A percentile compares a stretch with the other conserved stretches of the same genome.
phyloP scores from a whole-genome alignment of 1,139 yeast species.

The Hemisphaericaspora subhashii region DNA sequence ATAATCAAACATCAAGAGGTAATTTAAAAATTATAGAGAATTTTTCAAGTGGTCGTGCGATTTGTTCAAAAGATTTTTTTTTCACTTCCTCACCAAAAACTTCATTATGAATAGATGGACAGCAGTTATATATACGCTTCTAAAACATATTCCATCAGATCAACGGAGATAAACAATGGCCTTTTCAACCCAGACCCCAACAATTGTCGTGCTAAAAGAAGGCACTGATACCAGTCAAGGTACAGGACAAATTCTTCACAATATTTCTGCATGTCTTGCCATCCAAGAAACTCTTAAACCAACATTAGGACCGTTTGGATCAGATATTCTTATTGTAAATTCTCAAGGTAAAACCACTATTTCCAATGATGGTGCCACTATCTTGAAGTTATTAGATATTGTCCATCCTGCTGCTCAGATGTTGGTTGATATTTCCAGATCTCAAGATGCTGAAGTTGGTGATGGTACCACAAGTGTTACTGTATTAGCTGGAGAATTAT shows the following conservation, averaged over 20 bases:
- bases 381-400: conserved; percentile 84
- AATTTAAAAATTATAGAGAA: not conserved
- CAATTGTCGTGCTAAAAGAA: conserved; percentile 94
- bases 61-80: conserved; percentile 1
- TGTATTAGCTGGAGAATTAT: conserved; percentile 87
- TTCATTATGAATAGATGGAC: not conserved
- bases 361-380: conserved; percentile 98
- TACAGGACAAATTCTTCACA: conserved; percentile 88
- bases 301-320: conserved; percentile 95
- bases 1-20: no score
- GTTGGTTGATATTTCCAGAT: conserved; percentile 89
- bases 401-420: conserved; percentile 98
- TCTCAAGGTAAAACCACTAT: conserved; percentile 86
- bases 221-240: conserved; percentile 98
- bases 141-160: not conserved
- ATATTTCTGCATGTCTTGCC: conserved; percentile 95
- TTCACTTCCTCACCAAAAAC: not conserved
- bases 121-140: no score
- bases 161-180: conserved; percentile 50
- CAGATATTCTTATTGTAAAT: conserved; percentile 87
- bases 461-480: conserved; percentile 99
- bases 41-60: conserved; percentile 1
- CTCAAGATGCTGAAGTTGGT: conserved; percentile 99
- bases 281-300: conserved; percentile 94
- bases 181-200: conserved; percentile 90